Evolutionary conservation across 495 filamentous ascomycete species (phyloP), one percentile per base, ranked within the genome.

Genomic region (Aspergillus haitiensis): DNA sequence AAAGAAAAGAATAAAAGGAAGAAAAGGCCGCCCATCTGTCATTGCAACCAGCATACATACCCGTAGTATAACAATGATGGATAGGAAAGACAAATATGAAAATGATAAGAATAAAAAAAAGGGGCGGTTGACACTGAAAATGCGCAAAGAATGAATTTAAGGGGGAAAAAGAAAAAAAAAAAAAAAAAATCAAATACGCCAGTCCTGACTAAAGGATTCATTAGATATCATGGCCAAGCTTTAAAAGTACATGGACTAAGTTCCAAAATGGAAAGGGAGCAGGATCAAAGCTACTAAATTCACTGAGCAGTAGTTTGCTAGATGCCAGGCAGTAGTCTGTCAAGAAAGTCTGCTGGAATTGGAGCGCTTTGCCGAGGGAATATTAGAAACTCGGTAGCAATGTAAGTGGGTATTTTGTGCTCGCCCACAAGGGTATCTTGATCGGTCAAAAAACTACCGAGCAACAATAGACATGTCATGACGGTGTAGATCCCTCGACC

Each of bases 401-500:
- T 27, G 21, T 27, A 27, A 27, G 21, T 27, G 21, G 21, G 21
- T 27, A 27, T 27, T 27, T 27, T 27, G 1, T 27, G 21, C 3
- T 27, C 1, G 21, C 21, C 21, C 21, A 27, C 21, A 27, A 27
- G 6, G 27, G 44, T 9, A n/a, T n/a, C 3, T 47, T 21, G 13
- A 7, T 21, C 8, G 9, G 44, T 16, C 44, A 16, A 47, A 47
- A 27, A 12, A 46, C 37, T 56, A 69, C 52, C 75, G 75, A 47
- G 69, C 75, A 54, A 79, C 62, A 27, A 27, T 27, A n/a, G 81
- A 78, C 12, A 81, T 60, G 58, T 82, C 80, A 58, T 79, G 76
- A 35, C 75, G 77, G 58, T 95, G 91, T 40, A 98, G 81, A 59
- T 89, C 86, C 69, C 87, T 88, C 6, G 88, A 86, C 87, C 90